A percentile compares a stretch with the other conserved stretches of the same genome.
Evolutionary conservation across 73 alveolate genomes (phyloP).

Genomic region (Breviolum minutum): DNA sequence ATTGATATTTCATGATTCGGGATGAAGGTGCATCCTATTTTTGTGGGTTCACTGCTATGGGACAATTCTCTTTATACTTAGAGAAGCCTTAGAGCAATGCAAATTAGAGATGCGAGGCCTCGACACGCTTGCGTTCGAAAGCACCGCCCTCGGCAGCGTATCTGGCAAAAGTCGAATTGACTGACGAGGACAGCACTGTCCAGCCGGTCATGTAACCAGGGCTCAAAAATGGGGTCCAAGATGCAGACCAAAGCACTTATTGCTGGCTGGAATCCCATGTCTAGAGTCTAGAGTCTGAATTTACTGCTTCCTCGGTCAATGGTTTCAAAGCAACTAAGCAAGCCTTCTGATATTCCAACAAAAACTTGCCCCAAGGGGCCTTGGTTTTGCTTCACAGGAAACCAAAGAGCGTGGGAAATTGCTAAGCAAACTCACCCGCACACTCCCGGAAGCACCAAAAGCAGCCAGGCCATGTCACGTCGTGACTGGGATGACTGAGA

Average conservation of each 20-base stretch:
- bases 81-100: no score
- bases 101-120: no score
- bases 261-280: no score
- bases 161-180: constrained; percentile 7
- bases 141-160: constrained; percentile 6
- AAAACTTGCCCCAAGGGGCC: no score
- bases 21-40: no score
- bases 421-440: constrained; percentile 63
- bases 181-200: constrained; percentile 8
- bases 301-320: no score
- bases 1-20: neutral
- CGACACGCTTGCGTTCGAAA: constrained; percentile 1
- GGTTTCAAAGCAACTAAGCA: neutral
- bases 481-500: neutral
- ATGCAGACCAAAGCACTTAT: no score
- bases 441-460: constrained; percentile 57
- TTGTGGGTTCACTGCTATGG: no score
- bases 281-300: neutral
- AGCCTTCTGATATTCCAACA: neutral
- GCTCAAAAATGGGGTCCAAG: no score
- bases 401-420: constrained; percentile 42
- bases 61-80: no score
- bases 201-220: no score
- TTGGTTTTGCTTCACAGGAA: no score
- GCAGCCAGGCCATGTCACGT: neutral